These are phyloP conservation scores for Phytophthora sansomeana DNA, from an alignment of 352 stramenopile species.

Conservation along the genomic window DNA sequence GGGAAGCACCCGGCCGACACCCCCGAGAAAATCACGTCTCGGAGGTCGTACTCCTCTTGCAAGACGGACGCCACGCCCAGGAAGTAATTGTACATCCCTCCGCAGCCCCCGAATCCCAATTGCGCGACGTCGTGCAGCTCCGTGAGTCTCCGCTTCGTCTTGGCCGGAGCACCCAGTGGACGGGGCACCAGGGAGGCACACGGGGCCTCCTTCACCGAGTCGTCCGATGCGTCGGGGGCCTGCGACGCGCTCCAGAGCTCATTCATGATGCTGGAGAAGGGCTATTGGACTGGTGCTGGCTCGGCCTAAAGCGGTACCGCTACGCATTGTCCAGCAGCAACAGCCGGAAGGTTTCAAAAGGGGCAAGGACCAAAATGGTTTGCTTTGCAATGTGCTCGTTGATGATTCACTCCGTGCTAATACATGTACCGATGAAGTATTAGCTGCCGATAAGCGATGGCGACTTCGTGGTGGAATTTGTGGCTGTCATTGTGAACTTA, in stretches of 20 bases:
- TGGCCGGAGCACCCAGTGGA: conserved; percentile 24
- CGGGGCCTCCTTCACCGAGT: conserved; percentile 17
- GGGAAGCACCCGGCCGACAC: conserved; percentile 83
- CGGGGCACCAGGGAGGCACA: conserved; percentile 18
- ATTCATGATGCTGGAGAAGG: conserved; percentile 23
- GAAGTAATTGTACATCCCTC: conserved; percentile 91
- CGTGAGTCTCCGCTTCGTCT: conserved; percentile 57
- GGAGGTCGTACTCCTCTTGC: conserved; percentile 79
- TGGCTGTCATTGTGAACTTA: too few species aligned
- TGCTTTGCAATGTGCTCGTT: not conserved
- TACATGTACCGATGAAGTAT: too few species aligned
- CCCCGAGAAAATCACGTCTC: conserved; percentile 78
- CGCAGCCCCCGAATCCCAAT: conserved; percentile 83
- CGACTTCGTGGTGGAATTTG: too few species aligned
- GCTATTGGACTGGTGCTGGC: conserved; percentile 4
- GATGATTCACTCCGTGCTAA: too few species aligned
- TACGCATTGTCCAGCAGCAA: conserved; percentile 21
- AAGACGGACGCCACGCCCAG: conserved; percentile 75
- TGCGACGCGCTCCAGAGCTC: conserved; percentile 27
- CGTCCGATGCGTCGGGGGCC: conserved; percentile 10
- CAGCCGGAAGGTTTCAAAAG: not conserved
- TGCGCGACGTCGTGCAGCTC: conserved; percentile 67
- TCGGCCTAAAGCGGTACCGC: conserved; percentile 13
- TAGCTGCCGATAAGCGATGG: too few species aligned
- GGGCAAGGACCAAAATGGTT: not conserved